A percentile compares a stretch with the other conserved stretches of the same genome.
phyloP scores from a whole-genome alignment of 75 land plant species.

The Isoetes taiwanensis region DNA sequence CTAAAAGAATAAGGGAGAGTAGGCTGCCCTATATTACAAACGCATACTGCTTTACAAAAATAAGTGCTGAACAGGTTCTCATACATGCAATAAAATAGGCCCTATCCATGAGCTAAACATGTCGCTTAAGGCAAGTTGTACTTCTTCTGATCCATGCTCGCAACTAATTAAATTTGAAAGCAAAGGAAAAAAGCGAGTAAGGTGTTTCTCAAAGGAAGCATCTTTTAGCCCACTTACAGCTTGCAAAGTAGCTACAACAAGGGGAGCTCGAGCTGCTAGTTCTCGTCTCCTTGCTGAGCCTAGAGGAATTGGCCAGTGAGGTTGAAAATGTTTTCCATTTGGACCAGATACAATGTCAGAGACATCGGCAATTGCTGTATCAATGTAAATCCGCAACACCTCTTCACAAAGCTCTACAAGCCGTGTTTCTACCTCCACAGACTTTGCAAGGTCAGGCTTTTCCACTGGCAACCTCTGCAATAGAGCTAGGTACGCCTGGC shows the following conservation, averaged over 20 bases:
- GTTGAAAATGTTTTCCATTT: neutral
- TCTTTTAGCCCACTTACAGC: slow-evolving; percentile 57
- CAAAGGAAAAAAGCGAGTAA: slow-evolving; percentile 67
- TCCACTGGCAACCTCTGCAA: slow-evolving; percentile 63
- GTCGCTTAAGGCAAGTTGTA: slow-evolving; percentile 82
- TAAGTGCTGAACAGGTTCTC: too few species aligned
- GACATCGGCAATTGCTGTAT: slow-evolving; percentile 36
- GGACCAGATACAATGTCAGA: slow-evolving; percentile 15
- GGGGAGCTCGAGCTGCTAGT: slow-evolving; percentile 76
- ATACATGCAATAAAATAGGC: slow-evolving; percentile 67
- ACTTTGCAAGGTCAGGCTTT: slow-evolving; percentile 36
- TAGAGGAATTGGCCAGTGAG: slow-evolving; percentile 63
- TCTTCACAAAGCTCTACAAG: slow-evolving; percentile 81
- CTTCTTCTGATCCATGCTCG: slow-evolving; percentile 95
- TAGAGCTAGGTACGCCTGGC: slow-evolving; percentile 74
- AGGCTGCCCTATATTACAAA: too few species aligned
- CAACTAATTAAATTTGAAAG: slow-evolving; percentile 72
- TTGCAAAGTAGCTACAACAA: slow-evolving; percentile 80
- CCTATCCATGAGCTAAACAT: slow-evolving; percentile 85
- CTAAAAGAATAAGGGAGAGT: too few species aligned
- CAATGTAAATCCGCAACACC: slow-evolving; percentile 56
- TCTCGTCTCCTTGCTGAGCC: slow-evolving; percentile 88
- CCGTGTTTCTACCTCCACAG: slow-evolving; percentile 50
- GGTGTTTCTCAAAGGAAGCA: slow-evolving; percentile 54
- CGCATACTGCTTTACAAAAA: too few species aligned